These are phyloP conservation scores for Aspergillus glaucus DNA, from an alignment of 2,329 filamentous ascomycete genomes.

Conservation along the genomic window DNA sequence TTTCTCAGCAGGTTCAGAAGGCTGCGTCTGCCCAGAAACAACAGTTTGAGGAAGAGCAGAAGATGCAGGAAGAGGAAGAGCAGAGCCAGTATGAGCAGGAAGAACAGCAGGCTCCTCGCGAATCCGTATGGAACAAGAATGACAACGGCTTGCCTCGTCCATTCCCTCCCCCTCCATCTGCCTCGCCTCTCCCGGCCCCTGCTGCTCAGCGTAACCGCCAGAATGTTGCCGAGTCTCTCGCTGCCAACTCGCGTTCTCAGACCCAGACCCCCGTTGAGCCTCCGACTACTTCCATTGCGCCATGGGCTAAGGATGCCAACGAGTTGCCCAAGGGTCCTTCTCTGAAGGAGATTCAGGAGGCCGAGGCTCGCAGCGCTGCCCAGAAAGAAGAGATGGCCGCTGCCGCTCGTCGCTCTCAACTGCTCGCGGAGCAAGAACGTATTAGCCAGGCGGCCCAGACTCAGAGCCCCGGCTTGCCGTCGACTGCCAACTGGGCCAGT, in stretches of 20 bases:
- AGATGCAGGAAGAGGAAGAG: slow-evolving; percentile 26
- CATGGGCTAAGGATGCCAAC: slow-evolving; percentile 82
- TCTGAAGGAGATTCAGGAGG: slow-evolving; percentile 92
- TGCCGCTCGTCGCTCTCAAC: slow-evolving; percentile 63
- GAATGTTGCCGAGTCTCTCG: slow-evolving; percentile 70
- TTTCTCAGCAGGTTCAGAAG: slow-evolving; percentile 81
- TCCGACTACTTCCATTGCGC: slow-evolving; percentile 70
- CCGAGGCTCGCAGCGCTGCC: slow-evolving; percentile 86
- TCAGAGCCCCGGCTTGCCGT: slow-evolving; percentile 72
- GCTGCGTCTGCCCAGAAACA: slow-evolving; percentile 46
- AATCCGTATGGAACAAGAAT: slow-evolving; percentile 55
- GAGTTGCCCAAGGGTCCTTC: slow-evolving; percentile 78
- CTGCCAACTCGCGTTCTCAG: slow-evolving; percentile 61
- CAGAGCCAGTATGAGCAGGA: slow-evolving; percentile 28
- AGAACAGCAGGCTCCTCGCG: slow-evolving; percentile 36
- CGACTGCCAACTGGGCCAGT: slow-evolving; percentile 83
- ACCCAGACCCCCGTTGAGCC: slow-evolving; percentile 68
- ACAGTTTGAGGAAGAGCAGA: slow-evolving; percentile 23
- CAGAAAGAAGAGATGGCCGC: slow-evolving; percentile 77
- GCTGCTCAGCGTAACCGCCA: slow-evolving; percentile 79
- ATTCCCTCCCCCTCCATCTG: slow-evolving; percentile 66
- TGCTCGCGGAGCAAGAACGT: slow-evolving; percentile 71
- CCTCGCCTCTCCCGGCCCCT: slow-evolving; percentile 78
- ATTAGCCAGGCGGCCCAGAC: slow-evolving; percentile 54
- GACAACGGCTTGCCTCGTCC: slow-evolving; percentile 60